Conservation (phyloP, 2,329 filamentous ascomycete genomes). For the Colletotrichum sp. region DNA sequence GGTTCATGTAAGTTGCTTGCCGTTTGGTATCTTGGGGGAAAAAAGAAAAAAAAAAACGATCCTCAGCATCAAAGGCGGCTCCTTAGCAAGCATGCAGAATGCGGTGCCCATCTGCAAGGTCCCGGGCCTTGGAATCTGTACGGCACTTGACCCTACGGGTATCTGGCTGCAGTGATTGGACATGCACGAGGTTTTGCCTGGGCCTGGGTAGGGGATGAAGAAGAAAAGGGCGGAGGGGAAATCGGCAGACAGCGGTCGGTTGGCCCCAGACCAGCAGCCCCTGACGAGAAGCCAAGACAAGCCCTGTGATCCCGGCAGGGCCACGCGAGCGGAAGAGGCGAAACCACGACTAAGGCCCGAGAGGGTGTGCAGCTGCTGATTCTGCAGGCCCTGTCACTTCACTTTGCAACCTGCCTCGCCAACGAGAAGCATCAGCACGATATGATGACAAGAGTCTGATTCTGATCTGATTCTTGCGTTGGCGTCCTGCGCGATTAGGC, state of each 20-base stretch:
- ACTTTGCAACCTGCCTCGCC: neutral
- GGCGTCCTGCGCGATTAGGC: neutral
- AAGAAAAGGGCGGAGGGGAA: neutral
- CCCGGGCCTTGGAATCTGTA: neutral
- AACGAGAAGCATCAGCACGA: neutral
- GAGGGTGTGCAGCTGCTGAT: neutral
- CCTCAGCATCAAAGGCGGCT: neutral
- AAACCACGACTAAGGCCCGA: neutral
- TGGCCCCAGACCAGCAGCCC: neutral
- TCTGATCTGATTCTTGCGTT: neutral
- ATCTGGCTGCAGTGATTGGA: neutral
- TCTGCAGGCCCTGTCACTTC: neutral
- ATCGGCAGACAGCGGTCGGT: neutral
- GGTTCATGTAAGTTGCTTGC: neutral
- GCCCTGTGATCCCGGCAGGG: conserved; percentile 2
- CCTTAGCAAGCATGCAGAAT: neutral
- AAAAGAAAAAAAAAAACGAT: neutral
- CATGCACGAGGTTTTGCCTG: neutral
- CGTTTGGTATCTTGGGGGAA: neutral
- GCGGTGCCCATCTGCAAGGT: neutral
- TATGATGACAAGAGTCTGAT: neutral
- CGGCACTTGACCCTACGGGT: neutral
- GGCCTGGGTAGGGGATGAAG: neutral
- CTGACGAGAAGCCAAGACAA: neutral
- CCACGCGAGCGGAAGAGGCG: conserved; percentile 12